Evolutionary conservation across 106 monocot genomes (phyloP), one percentile per base, ranked within the genome.

Genomic region (Acorus gramineus): DNA sequence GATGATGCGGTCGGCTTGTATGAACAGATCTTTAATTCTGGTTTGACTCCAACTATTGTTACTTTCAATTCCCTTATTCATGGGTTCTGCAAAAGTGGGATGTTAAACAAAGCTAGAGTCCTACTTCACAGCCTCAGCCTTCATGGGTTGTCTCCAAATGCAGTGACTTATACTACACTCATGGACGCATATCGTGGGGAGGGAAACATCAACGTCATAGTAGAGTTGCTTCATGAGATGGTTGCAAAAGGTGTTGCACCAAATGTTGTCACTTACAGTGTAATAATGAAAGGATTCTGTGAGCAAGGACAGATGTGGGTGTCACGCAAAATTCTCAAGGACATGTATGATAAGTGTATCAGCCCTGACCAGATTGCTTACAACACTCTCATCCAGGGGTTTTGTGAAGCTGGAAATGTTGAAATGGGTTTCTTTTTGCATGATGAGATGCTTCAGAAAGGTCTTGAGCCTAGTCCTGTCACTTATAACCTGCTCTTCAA

Each of bases 251-350:
- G 9, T 14, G 70, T 91, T 55, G 53, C 49, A 45, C 86, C 86
- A 12, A 91, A 81, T 76, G 57, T 61, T 43, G 50, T 81, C 61
- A 79, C 81, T 10, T 83, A 81, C 51, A 86, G 83, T 66, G 78
- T 91, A n/a, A 46, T 90, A 46, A 81, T 86, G 62, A 90, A 90
- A 69, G 86, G 83, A 56, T 59, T 90, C 4, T 90, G 90, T 67
- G 71, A 69, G 47, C 69, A 74, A 42, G 64, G 75, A 9, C 71
- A 49, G 54, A 61, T 77, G 55, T 48, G 60, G 11, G 61, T 76
- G 47, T 80, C 90, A 61, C 8, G 65, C 56, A 11, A 50, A n/a
- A 53, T 86, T 56, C 76, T 90, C 28, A 65, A 73, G 2, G 44
- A 69, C 46, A 84, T 86, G 83, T 6, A 62, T 8, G 52, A 46